Evolutionary conservation across 352 stramenopile species (phyloP).

Genomic region (Globisporangium paroecandrum): DNA sequence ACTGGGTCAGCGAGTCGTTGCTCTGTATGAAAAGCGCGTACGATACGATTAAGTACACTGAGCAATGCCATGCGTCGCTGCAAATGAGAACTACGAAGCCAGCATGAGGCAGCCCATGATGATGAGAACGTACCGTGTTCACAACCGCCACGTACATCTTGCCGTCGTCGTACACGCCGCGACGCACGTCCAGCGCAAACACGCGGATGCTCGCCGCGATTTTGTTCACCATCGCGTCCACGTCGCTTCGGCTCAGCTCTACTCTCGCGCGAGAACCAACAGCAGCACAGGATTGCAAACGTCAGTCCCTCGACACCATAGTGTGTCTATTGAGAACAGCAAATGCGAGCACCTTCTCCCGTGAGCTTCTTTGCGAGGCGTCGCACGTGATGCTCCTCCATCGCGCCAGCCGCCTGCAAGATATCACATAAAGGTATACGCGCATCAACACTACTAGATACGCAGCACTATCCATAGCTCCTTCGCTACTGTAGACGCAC

Average conservation of each 20-base stretch:
- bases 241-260: slow-evolving; percentile 51
- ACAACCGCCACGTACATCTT: slow-evolving; percentile 79
- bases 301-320: neutral
- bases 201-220: slow-evolving; percentile 52
- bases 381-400: slow-evolving; percentile 61
- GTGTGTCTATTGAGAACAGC: neutral
- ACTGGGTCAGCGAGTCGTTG: slow-evolving; percentile 69
- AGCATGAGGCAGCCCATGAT: too few relatives aligned
- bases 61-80: neutral
- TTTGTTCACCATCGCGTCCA: slow-evolving; percentile 65
- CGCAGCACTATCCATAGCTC: neutral
- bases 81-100: neutral
- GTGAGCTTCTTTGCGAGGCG: slow-evolving; percentile 53
- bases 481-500: slow-evolving; percentile 18
- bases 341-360: slow-evolving; percentile 44
- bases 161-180: slow-evolving; percentile 77
- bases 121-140: slow-evolving; percentile 50
- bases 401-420: slow-evolving; percentile 51
- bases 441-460: neutral
- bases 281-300: neutral
- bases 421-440: neutral
- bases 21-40: slow-evolving; percentile 31
- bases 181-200: slow-evolving; percentile 72
- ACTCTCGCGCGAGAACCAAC: neutral
- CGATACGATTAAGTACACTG: neutral